Conservation (phyloP, 345 rosid species). For the Hibiscus trionum region DNA sequence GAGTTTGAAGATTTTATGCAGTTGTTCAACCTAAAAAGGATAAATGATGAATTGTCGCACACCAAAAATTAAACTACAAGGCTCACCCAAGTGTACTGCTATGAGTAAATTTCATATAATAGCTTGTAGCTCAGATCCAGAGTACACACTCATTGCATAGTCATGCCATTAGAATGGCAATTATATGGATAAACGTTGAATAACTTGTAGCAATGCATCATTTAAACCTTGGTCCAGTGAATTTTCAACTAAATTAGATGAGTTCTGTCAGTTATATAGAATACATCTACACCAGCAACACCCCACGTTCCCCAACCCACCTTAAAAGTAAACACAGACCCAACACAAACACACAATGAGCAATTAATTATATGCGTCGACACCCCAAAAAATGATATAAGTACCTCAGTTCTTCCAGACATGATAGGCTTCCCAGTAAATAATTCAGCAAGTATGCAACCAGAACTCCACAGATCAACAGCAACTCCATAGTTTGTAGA, state of each 20-base stretch:
- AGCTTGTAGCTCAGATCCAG: no score
- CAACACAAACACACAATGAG: not conserved
- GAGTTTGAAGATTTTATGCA: constrained; percentile 64
- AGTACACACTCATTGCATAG: not conserved
- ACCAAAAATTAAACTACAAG: not conserved
- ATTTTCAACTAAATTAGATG: not conserved
- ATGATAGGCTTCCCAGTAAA: constrained; percentile 58
- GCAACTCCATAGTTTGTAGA: constrained; percentile 52
- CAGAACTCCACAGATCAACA: constrained; percentile 65
- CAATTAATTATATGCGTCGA: not conserved
- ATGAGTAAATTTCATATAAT: not conserved
- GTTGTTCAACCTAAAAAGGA: constrained; percentile 39
- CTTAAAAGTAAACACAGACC: not conserved
- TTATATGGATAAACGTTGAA: no score
- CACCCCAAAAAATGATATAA: not conserved
- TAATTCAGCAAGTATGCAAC: constrained; percentile 62
- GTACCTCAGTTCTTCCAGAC: constrained; percentile 70
- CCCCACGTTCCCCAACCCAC: not conserved
- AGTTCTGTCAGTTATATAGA: not conserved
- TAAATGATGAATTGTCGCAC: not conserved
- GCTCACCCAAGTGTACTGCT: not conserved
- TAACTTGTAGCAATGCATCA: not conserved
- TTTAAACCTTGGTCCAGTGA: not conserved
- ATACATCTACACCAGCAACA: not conserved
- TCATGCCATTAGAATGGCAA: not conserved